A percentile compares a stretch with the other conserved stretches of the same genome.
phyloP scores from a whole-genome alignment of 2,329 filamentous ascomycete genomes.

The Beauveria bassiana region DNA sequence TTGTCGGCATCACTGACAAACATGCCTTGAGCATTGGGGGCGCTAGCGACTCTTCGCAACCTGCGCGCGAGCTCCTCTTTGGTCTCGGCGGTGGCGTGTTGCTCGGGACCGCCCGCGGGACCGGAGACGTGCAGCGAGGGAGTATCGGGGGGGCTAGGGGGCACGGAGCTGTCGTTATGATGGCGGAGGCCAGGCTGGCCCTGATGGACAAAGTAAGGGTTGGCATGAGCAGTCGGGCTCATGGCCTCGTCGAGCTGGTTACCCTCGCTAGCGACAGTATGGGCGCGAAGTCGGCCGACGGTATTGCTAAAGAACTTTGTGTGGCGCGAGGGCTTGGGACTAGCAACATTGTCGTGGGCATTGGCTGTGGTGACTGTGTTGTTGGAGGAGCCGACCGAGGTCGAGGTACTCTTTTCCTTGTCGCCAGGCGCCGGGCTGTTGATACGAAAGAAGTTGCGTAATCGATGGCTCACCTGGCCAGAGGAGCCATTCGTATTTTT shows the following conservation, averaged over 20 bases:
- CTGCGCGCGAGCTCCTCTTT: slow-evolving; percentile 94
- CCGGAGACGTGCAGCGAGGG: slow-evolving; percentile 69
- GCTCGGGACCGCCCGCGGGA: slow-evolving; percentile 54
- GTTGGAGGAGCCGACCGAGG: slow-evolving; percentile 13
- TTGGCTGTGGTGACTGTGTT: slow-evolving; percentile 10
- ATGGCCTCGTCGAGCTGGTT: slow-evolving; percentile 81
- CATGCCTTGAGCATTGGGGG: slow-evolving; percentile 90
- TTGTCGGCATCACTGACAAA: slow-evolving; percentile 47
- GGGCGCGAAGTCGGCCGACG: slow-evolving; percentile 79
- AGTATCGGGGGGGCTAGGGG: slow-evolving; percentile 86
- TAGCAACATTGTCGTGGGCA: slow-evolving; percentile 16
- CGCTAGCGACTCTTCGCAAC: slow-evolving; percentile 86
- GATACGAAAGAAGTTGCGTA: slow-evolving; percentile 67
- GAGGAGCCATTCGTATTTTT: slow-evolving; percentile 43
- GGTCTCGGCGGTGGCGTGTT: slow-evolving; percentile 65
- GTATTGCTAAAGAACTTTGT: slow-evolving; percentile 82
- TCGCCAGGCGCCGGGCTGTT: slow-evolving; percentile 37
- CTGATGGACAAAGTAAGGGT: slow-evolving; percentile 96
- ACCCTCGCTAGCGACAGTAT: slow-evolving; percentile 87
- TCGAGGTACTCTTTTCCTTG: slow-evolving; percentile 56
- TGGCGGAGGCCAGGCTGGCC: slow-evolving; percentile 88
- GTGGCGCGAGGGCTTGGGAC: slow-evolving; percentile 63
- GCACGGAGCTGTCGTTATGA: slow-evolving; percentile 88
- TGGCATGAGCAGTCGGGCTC: slow-evolving; percentile 88
- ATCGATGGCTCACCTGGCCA: slow-evolving; percentile 58